Evolutionary conservation across 1,139 yeast genomes (phyloP).

Genomic region (Debaryomycetaceae sp.): DNA sequence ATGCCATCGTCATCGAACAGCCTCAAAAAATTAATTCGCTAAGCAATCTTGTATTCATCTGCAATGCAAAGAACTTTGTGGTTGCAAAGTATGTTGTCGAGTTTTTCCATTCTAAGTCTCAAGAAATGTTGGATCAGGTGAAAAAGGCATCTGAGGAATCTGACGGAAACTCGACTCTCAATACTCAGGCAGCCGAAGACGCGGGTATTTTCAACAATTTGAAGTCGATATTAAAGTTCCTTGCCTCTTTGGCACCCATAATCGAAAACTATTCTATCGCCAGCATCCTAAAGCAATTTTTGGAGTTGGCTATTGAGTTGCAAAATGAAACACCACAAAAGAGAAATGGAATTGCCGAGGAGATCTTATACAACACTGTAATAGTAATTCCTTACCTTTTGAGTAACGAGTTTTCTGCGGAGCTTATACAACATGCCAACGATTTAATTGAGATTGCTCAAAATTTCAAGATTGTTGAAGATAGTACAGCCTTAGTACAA

Average conservation of each 20-base stretch:
- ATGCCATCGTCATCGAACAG: conserved; percentile 76
- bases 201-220: conserved; percentile 72
- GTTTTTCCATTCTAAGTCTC: conserved; percentile 61
- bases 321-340: conserved; percentile 35
- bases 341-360: conserved; percentile 64
- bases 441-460: conserved; percentile 46
- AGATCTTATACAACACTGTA: conserved; percentile 60
- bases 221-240: conserved; percentile 67
- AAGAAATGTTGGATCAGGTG: conserved; percentile 43
- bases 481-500: conserved; percentile 21
- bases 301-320: conserved; percentile 54
- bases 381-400: conserved; percentile 68
- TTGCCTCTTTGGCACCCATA: conserved; percentile 63
- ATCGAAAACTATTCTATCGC: conserved; percentile 51
- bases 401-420: conserved; percentile 39
- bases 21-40: conserved; percentile 82
- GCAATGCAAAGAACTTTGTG: conserved; percentile 62
- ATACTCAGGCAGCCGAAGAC: conserved; percentile 25
- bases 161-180: conserved; percentile 3
- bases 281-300: conserved; percentile 50
- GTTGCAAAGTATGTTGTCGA: conserved; percentile 73
- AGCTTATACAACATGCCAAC: conserved; percentile 33
- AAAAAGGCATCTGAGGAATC: conserved; percentile 14
- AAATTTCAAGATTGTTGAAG: conserved; percentile 26
- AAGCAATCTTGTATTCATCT: conserved; percentile 64